These are phyloP conservation scores for Posidonia oceanica DNA, from an alignment of 116 monocot genomes.

Conservation along the genomic window DNA sequence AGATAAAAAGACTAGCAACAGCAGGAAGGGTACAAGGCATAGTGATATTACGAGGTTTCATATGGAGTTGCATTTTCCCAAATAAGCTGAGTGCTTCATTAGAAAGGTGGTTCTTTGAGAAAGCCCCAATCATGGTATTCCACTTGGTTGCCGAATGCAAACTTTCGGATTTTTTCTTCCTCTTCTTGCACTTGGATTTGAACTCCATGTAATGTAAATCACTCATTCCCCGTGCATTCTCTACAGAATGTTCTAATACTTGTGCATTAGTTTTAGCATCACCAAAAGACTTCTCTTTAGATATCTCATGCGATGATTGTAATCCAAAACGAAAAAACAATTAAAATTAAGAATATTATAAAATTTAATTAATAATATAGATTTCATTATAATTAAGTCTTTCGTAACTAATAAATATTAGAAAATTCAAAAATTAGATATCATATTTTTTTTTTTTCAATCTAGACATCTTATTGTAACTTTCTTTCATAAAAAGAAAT, in stretches of 20 bases:
- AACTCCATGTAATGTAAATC: neutral
- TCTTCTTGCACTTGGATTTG: neutral
- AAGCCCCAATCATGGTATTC: conserved; percentile 67
- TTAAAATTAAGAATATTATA: too few relatives aligned
- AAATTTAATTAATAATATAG: too few relatives aligned
- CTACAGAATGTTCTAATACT: neutral
- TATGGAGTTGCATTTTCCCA: conserved; percentile 24
- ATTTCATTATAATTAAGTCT: too few relatives aligned
- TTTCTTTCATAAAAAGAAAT: too few relatives aligned
- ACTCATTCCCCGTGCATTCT: neutral
- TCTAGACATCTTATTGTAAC: too few relatives aligned
- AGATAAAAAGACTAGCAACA: conserved; percentile 42
- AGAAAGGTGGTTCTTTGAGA: conserved; percentile 43
- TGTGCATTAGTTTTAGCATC: neutral
- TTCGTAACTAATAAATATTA: too few relatives aligned
- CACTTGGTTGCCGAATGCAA: neutral
- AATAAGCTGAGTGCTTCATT: conserved; percentile 58
- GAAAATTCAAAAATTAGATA: too few relatives aligned
- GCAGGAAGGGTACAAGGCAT: conserved; percentile 64
- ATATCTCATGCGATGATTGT: neutral
- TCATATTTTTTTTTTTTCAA: too few relatives aligned
- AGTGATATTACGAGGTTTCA: conserved; percentile 46
- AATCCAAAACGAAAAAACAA: too few relatives aligned
- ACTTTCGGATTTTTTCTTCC: neutral
- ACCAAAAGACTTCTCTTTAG: neutral